Conservation (phyloP, 176 grass and related monocot genomes). For the Saccharum officinarum region DNA sequence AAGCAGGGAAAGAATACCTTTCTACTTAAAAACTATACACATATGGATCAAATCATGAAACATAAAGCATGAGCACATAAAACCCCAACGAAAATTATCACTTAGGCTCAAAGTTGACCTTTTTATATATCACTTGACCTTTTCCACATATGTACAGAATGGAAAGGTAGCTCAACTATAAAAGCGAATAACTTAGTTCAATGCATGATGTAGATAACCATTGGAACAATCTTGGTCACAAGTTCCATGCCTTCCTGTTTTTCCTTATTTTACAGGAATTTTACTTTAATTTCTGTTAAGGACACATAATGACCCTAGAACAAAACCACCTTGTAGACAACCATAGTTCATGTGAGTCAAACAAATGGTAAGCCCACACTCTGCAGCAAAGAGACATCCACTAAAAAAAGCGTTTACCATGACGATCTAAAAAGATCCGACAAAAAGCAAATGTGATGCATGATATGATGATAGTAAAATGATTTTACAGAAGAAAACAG, state of each 20-base stretch:
- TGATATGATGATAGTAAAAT: background rate
- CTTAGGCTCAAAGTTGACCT: background rate
- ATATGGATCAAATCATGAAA: background rate
- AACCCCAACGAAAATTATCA: background rate
- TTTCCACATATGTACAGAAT: background rate
- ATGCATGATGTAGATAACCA: background rate
- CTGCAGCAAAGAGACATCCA: background rate
- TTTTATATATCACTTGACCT: constrained; percentile 9
- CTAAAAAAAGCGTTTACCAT: background rate
- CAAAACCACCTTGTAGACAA: background rate
- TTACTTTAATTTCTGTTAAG: background rate
- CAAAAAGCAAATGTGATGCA: background rate
- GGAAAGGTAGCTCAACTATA: background rate
- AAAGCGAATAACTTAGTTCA: background rate
- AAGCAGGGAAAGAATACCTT: background rate
- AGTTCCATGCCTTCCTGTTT: background rate
- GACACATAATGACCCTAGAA: background rate
- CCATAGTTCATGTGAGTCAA: background rate
- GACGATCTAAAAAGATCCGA: background rate
- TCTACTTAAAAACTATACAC: background rate
- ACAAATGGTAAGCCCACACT: background rate
- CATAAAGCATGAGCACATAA: background rate
- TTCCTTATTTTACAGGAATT: background rate
- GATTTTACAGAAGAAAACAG: background rate
- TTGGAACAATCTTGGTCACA: background rate